These are phyloP conservation scores for Dendrocalamus latiflorus DNA, from an alignment of 202 grass and related monocot species.

Conservation along the genomic window DNA sequence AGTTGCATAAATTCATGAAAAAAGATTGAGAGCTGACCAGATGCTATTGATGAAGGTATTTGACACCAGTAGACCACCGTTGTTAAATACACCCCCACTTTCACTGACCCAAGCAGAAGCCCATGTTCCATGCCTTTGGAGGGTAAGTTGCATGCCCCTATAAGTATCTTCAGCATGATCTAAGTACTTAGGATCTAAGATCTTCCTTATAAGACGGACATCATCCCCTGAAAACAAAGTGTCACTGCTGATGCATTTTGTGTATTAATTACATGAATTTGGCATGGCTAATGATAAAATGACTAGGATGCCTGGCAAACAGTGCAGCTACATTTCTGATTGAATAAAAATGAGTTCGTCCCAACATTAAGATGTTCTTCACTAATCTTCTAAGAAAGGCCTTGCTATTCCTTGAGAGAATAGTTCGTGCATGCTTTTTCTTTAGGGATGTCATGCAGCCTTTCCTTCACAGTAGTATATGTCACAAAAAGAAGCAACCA, in stretches of 20 bases:
- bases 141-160: conserved; percentile 74
- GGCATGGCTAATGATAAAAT: neutral
- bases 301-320: neutral
- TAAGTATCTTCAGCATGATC: conserved; percentile 68
- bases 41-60: no score
- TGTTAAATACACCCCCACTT: conserved; percentile 93
- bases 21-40: no score
- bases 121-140: no score
- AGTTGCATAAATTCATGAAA: no score
- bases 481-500: neutral
- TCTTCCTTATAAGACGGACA: conserved; percentile 66
- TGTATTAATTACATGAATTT: neutral
- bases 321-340: neutral
- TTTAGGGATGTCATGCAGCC: neutral
- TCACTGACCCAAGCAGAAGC: conserved; percentile 86
- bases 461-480: neutral
- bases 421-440: neutral
- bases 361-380: neutral
- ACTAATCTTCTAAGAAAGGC: neutral
- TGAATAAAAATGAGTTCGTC: neutral
- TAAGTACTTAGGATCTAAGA: conserved; percentile 78
- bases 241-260: neutral
- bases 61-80: no score
- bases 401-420: neutral
- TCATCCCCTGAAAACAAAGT: conserved; percentile 65